A percentile compares a stretch with the other conserved stretches of the same genome.
phyloP scores from a whole-genome alignment of 345 rosid species.

The Rhodomyrtus tomentosa region DNA sequence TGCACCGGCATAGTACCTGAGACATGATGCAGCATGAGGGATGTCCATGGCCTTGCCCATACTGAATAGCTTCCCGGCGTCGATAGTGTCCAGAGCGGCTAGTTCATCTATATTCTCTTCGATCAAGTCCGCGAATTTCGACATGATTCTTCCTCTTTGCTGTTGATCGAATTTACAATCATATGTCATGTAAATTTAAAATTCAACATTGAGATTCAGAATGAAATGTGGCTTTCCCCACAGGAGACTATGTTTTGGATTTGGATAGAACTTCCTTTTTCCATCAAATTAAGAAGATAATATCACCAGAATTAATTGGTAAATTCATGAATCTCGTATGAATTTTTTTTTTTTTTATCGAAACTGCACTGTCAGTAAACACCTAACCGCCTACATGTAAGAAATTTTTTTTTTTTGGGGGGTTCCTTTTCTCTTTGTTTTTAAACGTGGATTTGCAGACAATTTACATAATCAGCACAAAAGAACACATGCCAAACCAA shows the following conservation, averaged over 20 bases:
- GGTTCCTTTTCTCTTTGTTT: too few relatives aligned
- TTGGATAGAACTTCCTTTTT: too few relatives aligned
- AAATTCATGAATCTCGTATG: background rate
- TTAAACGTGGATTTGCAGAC: too few relatives aligned
- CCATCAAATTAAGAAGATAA: too few relatives aligned
- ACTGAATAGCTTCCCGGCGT: conserved; percentile 53
- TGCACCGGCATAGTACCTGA: conserved; percentile 77
- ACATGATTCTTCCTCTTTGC: conserved; percentile 57
- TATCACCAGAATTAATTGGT: too few relatives aligned
- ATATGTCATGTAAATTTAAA: background rate
- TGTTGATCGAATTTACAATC: background rate
- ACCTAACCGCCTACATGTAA: too few relatives aligned
- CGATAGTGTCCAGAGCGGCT: conserved; percentile 54
- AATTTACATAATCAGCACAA: too few relatives aligned
- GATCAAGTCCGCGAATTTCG: conserved; percentile 52
- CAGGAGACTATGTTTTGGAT: too few relatives aligned
- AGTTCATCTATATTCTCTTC: conserved; percentile 52
- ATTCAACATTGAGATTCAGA: background rate
- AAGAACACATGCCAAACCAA: too few relatives aligned
- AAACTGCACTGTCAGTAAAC: background rate
- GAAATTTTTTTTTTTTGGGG: too few relatives aligned
- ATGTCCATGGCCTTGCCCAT: conserved; percentile 37
- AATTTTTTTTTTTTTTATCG: background rate
- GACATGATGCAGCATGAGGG: conserved; percentile 17
- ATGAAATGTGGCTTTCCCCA: background rate